Evolutionary conservation across 1,139 yeast species (phyloP), one percentile per base, ranked within the genome.

Genomic region (Protomyces macrosporus): DNA sequence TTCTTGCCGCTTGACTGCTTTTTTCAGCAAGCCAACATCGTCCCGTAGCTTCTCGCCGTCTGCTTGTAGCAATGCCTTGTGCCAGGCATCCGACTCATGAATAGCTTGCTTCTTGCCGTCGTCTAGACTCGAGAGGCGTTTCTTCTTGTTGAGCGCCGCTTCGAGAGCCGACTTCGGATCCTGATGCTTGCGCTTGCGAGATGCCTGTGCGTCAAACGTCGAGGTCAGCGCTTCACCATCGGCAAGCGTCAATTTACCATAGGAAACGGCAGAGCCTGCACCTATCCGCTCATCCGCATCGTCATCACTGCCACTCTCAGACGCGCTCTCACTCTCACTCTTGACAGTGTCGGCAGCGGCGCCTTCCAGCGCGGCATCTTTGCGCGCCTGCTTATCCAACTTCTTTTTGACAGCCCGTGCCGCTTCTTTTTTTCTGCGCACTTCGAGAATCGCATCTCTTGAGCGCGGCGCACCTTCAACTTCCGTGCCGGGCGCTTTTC

Each of bases 401-500:
- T 67, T 67, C 67, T 55, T 68, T 67, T 60, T 66, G 67, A 54
- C 69, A 67, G 62, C 60, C 39, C 60, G 45, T 16, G 55, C 65
- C 45, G 58, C 67, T 66, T 48, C 68, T 64, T 54, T 69, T 69
- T 37, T 69, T 69, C 39, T 71, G 73, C 81, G 71, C 2, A 77
- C 77, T 23, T 75, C 78, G 12, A 78, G 71, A 23, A 78, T 75
- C 50, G 77, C 78, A 37, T 78, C 80, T 55, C 81, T 82, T 16
- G 62, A 55, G 77, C 86, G 82, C 10, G 95, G 93, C 0, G 96
- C 95, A 35, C 96, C 96, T 3, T 82, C 79, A 14, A 81, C 84
- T 54, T 84, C 86, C 0, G 93, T 78, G 0, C 98, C 98, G 0
- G 95, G 95, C 0, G 98, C 98, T 72, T 87, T 91, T 72, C 99